Percentiles rank a stretch among this genome's conserved stretches.
phyloP scores from a whole-genome alignment of 495 filamentous ascomycete species.

The Endocarpon pusillum region DNA sequence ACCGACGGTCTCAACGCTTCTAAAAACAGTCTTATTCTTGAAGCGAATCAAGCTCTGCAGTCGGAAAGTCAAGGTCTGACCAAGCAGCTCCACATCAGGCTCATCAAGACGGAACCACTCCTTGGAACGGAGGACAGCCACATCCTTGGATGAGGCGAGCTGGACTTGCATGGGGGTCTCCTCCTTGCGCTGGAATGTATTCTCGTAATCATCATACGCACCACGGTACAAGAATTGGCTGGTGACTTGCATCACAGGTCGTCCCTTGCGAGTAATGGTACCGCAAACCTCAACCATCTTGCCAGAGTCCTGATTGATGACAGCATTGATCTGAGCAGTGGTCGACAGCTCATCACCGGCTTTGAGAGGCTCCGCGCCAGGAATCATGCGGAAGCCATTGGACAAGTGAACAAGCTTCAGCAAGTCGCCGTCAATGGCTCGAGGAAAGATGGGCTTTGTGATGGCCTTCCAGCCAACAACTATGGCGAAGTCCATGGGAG shows the following conservation, averaged over 20 bases:
- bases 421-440: slow-evolving; percentile 84
- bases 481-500: slow-evolving; percentile 98
- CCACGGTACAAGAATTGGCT: slow-evolving; percentile 96
- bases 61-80: slow-evolving; percentile 91
- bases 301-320: slow-evolving; percentile 93
- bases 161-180: slow-evolving; percentile 93
- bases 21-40: slow-evolving; percentile 89
- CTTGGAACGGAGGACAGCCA: slow-evolving; percentile 86
- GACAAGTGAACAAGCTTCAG: slow-evolving; percentile 90
- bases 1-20: slow-evolving; percentile 78
- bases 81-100: slow-evolving; percentile 63
- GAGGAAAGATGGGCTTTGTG: slow-evolving; percentile 94
- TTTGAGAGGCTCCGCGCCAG: slow-evolving; percentile 83
- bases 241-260: slow-evolving; percentile 94
- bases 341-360: slow-evolving; percentile 87
- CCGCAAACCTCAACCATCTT: slow-evolving; percentile 99
- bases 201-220: slow-evolving; percentile 80
- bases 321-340: slow-evolving; percentile 88
- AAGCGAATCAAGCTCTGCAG: slow-evolving; percentile 78
- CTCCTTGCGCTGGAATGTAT: slow-evolving; percentile 94
- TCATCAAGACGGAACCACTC: slow-evolving; percentile 88
- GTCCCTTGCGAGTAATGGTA: slow-evolving; percentile 72
- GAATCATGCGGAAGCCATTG: slow-evolving; percentile 95
- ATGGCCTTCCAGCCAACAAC: slow-evolving; percentile 99
- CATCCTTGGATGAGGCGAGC: slow-evolving; percentile 68